Evolutionary conservation across 116 monocot species (phyloP), one percentile per base, ranked within the genome.

Genomic region (Trichopus zeylanicus): DNA sequence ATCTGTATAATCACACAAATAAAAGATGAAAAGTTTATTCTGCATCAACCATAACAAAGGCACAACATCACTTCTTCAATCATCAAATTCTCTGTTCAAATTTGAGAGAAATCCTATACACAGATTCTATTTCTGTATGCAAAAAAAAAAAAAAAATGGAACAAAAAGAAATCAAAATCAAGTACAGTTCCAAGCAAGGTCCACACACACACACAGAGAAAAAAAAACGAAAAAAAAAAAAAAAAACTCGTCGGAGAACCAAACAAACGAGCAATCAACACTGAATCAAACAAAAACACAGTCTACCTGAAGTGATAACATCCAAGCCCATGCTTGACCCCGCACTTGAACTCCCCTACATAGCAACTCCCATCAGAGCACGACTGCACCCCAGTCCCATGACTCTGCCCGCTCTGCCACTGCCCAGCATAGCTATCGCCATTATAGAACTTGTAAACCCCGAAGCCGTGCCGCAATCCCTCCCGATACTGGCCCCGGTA

Each of bases 261-360:
- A 47, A 13, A 11, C 47, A 13, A 4, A 47, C n/a, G 5, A 11
- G 5, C 16, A 18, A 18, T 18, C 4, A 47, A 19, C 10, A 47
- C 12, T 35, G n/a, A 24, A 8, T 51, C 24, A 51, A 59, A 33
- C 29, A 18, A 15, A 57, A 30, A 20, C 6, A 57, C 15, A 16
- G 30, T 9, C 68, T 55, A 87, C 95, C 90, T 89, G 81, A 95
- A 95, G 62, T 87, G 86, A 71, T 95, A 95, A 64, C 61, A 78
- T 0, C 95, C 95, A 51, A 89, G 84, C 35, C 95, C 95, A 63
- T 95, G 95, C 78, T 95, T 95, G 56, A 87, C 84, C 18, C 95
- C 90, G 62, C 86, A 76, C 70, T 79, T 95, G 70, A 89, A 95
- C 48, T 81, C 81, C 12, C 95, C 95, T 3, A 83, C 73, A 57